phyloP scores from a whole-genome alignment of 306 rosid species.

The Phaseolus lunatus region DNA sequence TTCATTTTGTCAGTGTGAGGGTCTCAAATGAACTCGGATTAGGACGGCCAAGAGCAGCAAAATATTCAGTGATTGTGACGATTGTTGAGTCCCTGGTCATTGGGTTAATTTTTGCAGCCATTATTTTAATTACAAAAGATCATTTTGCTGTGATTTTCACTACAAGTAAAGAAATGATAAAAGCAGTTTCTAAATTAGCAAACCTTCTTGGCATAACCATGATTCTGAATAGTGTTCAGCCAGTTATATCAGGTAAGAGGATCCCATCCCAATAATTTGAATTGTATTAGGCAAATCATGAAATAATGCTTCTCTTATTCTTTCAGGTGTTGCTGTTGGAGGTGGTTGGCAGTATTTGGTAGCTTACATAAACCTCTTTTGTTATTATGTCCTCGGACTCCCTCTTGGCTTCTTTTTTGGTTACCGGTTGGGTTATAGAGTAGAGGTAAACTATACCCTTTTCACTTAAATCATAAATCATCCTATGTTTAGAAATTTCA shows the following conservation, averaged over 20 bases:
- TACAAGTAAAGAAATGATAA: slow-evolving; percentile 70
- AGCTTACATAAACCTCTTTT: slow-evolving; percentile 86
- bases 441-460: slow-evolving; percentile 60
- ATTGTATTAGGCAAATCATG: not conserved
- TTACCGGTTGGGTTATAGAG: slow-evolving; percentile 66
- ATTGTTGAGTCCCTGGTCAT: slow-evolving; percentile 66
- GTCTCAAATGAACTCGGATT: slow-evolving; percentile 97
- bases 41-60: slow-evolving; percentile 88
- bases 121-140: slow-evolving; percentile 68
- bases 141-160: slow-evolving; percentile 80
- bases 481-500: too few species aligned
- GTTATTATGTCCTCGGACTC: slow-evolving; percentile 82
- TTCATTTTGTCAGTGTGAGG: slow-evolving; percentile 64
- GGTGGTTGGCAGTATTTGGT: slow-evolving; percentile 99
- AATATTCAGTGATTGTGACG: slow-evolving; percentile 69
- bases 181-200: slow-evolving; percentile 84
- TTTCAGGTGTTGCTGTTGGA: slow-evolving; percentile 94
- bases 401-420: slow-evolving; percentile 92
- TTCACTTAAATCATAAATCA: not conserved
- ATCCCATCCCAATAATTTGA: not conserved
- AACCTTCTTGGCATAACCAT: slow-evolving; percentile 84
- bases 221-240: slow-evolving; percentile 90
- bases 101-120: slow-evolving; percentile 61
- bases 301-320: not conserved
- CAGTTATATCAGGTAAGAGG: slow-evolving; percentile 79